phyloP scores from a whole-genome alignment of 331 rosid species.

The Malus hybrid region DNA sequence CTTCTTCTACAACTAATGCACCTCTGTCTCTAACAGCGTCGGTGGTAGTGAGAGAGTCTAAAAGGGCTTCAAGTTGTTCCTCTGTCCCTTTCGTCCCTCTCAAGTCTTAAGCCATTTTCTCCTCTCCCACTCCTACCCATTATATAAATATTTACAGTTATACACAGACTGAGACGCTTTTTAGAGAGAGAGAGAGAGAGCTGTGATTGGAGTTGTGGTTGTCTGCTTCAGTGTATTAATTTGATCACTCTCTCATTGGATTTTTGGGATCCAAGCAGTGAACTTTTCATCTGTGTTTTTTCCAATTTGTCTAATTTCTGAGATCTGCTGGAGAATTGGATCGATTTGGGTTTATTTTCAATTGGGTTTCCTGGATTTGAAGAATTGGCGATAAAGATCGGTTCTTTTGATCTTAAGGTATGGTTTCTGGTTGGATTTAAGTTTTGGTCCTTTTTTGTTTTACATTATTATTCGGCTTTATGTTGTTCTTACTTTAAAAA shows the following conservation, averaged over 20 bases:
- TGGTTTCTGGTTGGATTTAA: neutral
- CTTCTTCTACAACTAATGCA: neutral
- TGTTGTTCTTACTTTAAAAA: neutral
- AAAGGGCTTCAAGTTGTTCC: slow-evolving; percentile 25
- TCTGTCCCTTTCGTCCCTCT: slow-evolving; percentile 45
- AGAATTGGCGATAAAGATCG: slow-evolving; percentile 14
- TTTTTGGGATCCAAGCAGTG: slow-evolving; percentile 8
- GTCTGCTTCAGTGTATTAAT: slow-evolving; percentile 12
- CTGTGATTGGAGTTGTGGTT: slow-evolving; percentile 4
- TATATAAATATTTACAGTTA: slow-evolving; percentile 39
- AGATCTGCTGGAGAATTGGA: slow-evolving; percentile 15
- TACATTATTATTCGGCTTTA: neutral
- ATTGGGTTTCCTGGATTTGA: slow-evolving; percentile 21
- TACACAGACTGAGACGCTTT: slow-evolving; percentile 13
- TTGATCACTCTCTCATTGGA: slow-evolving; percentile 17
- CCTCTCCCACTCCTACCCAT: neutral
- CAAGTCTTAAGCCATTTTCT: slow-evolving; percentile 21
- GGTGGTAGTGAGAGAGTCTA: slow-evolving; percentile 30
- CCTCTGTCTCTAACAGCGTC: slow-evolving; percentile 32
- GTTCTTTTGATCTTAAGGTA: slow-evolving; percentile 22
- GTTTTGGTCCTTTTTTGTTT: neutral
- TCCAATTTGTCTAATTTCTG: neutral
- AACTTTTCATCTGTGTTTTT: slow-evolving; percentile 15
- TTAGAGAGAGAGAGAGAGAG: slow-evolving; percentile 1
- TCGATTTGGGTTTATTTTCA: slow-evolving; percentile 19